phyloP scores from a whole-genome alignment of 1,139 yeast species.

The Pichia sp. region DNA sequence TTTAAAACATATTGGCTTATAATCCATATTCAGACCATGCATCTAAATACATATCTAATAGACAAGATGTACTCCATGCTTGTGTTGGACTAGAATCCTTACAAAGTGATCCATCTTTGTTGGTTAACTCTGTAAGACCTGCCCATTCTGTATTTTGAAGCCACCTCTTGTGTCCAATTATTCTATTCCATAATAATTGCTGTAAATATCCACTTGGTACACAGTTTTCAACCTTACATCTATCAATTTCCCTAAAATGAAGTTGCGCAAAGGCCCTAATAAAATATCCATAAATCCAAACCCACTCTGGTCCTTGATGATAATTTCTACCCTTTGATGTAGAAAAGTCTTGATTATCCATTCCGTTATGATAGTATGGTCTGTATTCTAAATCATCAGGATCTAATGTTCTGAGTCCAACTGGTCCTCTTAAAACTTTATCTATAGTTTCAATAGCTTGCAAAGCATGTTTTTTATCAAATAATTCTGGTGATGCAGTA shows the following conservation, averaged over 20 bases:
- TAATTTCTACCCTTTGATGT: constrained; percentile 94
- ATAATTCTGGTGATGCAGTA: constrained; percentile 89
- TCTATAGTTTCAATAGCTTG: constrained; percentile 69
- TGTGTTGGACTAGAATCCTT: constrained; percentile 89
- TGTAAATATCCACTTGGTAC: constrained; percentile 37
- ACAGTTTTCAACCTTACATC: constrained; percentile 25
- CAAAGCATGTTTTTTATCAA: constrained; percentile 54
- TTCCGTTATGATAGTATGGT: constrained; percentile 78
- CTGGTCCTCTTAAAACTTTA: constrained; percentile 68
- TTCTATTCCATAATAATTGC: constrained; percentile 42
- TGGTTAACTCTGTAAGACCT: constrained; percentile 87
- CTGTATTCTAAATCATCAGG: constrained; percentile 88
- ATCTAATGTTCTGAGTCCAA: constrained; percentile 88
- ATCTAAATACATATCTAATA: constrained; percentile 74
- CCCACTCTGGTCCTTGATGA: constrained; percentile 99
- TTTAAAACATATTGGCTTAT: neutral
- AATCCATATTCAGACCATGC: constrained; percentile 10
- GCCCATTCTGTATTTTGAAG: constrained; percentile 78
- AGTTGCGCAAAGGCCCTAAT: constrained; percentile 65
- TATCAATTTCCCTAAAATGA: constrained; percentile 35
- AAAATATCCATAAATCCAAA: constrained; percentile 86
- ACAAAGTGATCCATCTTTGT: constrained; percentile 77
- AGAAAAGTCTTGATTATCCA: constrained; percentile 79
- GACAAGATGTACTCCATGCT: constrained; percentile 90
- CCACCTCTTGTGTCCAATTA: constrained; percentile 65